Percentiles rank a stretch among this genome's conserved stretches.
phyloP scores from a whole-genome alignment of 441 rosid genomes.

The Omphalea diandra region DNA sequence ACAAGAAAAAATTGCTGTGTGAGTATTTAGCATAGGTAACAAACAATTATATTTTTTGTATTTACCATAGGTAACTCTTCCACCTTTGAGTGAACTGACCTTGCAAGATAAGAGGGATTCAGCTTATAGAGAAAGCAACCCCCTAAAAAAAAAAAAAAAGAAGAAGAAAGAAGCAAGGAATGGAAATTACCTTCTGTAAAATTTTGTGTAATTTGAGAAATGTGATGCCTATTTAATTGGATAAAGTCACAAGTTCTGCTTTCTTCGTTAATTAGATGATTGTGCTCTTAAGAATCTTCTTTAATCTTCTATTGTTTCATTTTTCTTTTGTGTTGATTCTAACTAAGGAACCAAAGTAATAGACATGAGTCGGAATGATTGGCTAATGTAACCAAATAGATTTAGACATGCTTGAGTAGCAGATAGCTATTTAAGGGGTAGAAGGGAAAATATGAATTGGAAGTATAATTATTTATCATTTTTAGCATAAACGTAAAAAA shows the following conservation, averaged over 20 bases:
- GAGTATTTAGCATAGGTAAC: too few relatives aligned
- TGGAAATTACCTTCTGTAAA: neutral
- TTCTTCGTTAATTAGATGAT: neutral
- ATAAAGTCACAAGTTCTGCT: neutral
- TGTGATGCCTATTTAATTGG: neutral
- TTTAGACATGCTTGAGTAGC: neutral
- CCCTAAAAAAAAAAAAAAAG: too few relatives aligned
- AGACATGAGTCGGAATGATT: conserved; percentile 2
- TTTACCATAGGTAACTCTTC: too few relatives aligned
- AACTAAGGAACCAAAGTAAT: neutral
- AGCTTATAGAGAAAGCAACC: too few relatives aligned
- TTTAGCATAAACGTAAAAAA: neutral
- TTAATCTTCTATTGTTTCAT: neutral
- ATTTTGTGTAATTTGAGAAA: neutral
- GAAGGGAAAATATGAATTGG: neutral
- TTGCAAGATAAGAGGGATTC: too few relatives aligned
- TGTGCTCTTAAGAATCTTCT: neutral
- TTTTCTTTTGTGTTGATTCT: neutral
- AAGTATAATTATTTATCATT: neutral
- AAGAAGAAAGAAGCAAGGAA: neutral
- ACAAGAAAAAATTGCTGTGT: neutral
- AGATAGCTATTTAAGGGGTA: neutral
- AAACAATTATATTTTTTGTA: too few relatives aligned
- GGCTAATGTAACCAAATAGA: conserved; percentile 6
- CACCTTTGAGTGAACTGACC: too few relatives aligned